phyloP scores from a whole-genome alignment of 345 rosid genomes.

The Salix koriyanagi region DNA sequence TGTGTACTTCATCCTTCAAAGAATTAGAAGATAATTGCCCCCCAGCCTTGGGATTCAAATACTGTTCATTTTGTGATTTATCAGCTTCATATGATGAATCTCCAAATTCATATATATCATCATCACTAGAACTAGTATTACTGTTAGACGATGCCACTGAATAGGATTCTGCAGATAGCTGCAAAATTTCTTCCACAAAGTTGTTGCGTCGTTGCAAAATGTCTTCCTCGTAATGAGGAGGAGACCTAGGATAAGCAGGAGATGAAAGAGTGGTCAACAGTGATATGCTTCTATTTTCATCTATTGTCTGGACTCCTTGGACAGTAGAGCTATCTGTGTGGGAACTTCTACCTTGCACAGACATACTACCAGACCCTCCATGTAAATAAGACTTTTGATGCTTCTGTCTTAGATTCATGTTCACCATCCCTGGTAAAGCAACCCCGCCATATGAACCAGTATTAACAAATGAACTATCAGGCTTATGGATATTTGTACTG shows the following conservation, averaged over 20 bases:
- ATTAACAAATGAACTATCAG: conserved; percentile 41
- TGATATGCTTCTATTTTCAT: conserved; percentile 37
- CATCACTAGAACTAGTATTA: conserved; percentile 72
- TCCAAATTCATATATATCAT: conserved; percentile 46
- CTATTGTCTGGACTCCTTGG: conserved; percentile 26
- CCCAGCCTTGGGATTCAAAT: conserved; percentile 17
- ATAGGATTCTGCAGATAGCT: conserved; percentile 83
- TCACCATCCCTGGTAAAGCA: conserved; percentile 27
- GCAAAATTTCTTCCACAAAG: conserved; percentile 90
- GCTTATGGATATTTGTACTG: conserved; percentile 34
- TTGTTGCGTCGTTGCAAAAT: conserved; percentile 77
- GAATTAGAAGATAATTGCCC: conserved; percentile 13
- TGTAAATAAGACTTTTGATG: conserved; percentile 30
- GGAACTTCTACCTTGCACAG: conserved; percentile 20
- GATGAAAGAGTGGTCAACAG: conserved; percentile 42
- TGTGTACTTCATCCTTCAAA: conserved; percentile 21
- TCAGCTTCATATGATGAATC: conserved; percentile 37
- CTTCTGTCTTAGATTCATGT: conserved; percentile 36
- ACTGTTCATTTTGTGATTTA: conserved; percentile 32
- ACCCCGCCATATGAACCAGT: conserved; percentile 28
- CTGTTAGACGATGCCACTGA: conserved; percentile 80
- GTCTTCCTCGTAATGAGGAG: conserved; percentile 85
- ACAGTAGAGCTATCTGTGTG: conserved; percentile 20
- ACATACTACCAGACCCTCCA: conserved; percentile 23
- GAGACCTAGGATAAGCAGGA: conserved; percentile 52